These are phyloP conservation scores for Xylariaceae sp. DNA, from an alignment of 2,329 filamentous ascomycete species.

Conservation along the genomic window DNA sequence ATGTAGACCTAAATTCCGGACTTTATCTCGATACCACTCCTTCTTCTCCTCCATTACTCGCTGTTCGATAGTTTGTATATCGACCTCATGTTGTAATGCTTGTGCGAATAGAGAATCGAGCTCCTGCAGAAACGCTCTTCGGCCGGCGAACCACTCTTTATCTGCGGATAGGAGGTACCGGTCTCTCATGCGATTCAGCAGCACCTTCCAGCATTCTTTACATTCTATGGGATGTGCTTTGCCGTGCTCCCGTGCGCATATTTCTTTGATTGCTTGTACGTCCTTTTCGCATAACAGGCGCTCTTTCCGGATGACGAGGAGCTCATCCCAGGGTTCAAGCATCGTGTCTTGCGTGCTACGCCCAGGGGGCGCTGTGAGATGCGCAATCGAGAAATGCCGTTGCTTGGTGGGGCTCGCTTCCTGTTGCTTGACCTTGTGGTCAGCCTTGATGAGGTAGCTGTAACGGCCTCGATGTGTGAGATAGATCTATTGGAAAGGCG, in stretches of 20 bases:
- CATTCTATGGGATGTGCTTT: constrained; percentile 44
- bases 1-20: constrained; percentile 25
- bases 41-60: constrained; percentile 49
- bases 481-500: too few relatives aligned
- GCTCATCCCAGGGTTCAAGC: constrained; percentile 33
- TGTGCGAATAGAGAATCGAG: constrained; percentile 47
- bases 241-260: constrained; percentile 41
- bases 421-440: too few relatives aligned
- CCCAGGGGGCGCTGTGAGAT: too few relatives aligned
- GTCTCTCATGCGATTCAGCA: constrained; percentile 43
- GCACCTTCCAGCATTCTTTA: constrained; percentile 43
- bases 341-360: constrained; percentile 14
- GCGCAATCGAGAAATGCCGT: too few relatives aligned
- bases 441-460: too few relatives aligned
- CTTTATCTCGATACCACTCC: constrained; percentile 46
- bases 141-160: constrained; percentile 51
- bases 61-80: constrained; percentile 44
- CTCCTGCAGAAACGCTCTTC: constrained; percentile 46
- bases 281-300: constrained; percentile 37
- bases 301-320: constrained; percentile 28
- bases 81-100: constrained; percentile 40
- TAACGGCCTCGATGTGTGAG: too few relatives aligned
- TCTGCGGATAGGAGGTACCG: constrained; percentile 35
- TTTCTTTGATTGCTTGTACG: constrained; percentile 38
- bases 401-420: too few relatives aligned